Evolutionary conservation across 805 yeast genomes (phyloP), one percentile per base, ranked within the genome.

Genomic region (baker's yeast (Saccharomyces cerevisiae)): DNA sequence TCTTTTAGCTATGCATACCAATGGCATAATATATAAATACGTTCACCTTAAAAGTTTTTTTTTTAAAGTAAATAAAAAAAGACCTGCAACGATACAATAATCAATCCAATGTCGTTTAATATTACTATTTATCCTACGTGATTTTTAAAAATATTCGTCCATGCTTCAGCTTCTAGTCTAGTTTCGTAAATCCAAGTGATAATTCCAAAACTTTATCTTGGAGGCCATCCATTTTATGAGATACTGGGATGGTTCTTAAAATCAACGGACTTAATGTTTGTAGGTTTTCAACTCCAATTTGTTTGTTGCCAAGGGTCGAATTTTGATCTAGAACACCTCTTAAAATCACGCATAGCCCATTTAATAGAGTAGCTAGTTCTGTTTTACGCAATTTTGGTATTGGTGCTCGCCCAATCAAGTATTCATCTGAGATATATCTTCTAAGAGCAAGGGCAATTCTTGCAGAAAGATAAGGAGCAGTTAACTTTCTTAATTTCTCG

Each of bases 341-440:
- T 36, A 73, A 58, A 5, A 74, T 63, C 5, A 59, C 58, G 30
- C 59, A 60, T 4, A 82, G 59, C 0, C 87, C 85, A 3, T 66
- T 55, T 26, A 84, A 59, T 5, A 82, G 61, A 0, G 72, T 61
- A 11, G 59, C 57, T n/a, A 90, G 62, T 65, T 91, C 98, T 5
- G 72, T 68, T 52, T 79, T 79, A 59, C 88, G 89, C 6, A 87
- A 67, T 43, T 78, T 75, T 0, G 92, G 80, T 14, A 87, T 72
- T 0, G 97, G 97, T 51, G 79, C 79, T 30, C 68, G 73, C 36
- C 82, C 80, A 5, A 84, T 64, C 11, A 90, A 69, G 31, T 76
- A 78, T 51, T 77, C 79, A 58, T 87, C 90, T 14, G 85, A 80
- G 6, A 87, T 72, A 57, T 80, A 83, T 55, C 85, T 79, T 53